phyloP scores from a whole-genome alignment of 305 asterid species.

The Fraxinus ornus region DNA sequence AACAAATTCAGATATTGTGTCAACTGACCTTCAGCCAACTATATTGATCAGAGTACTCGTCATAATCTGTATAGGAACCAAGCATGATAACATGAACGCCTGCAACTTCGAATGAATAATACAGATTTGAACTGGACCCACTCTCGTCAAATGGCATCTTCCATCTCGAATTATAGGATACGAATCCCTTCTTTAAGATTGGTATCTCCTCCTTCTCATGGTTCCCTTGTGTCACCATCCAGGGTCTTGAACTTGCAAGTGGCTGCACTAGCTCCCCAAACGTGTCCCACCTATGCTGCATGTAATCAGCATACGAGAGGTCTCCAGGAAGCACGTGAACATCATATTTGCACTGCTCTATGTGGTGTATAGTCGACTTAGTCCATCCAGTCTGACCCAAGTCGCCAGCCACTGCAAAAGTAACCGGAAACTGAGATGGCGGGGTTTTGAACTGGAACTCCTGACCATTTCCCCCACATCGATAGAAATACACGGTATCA shows the following conservation, averaged over 20 bases:
- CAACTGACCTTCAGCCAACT: slow-evolving; percentile 76
- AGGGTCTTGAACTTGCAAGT: slow-evolving; percentile 86
- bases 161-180: slow-evolving; percentile 86
- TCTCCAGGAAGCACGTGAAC: slow-evolving; percentile 88
- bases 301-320: slow-evolving; percentile 84
- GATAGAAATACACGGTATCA: slow-evolving; percentile 58
- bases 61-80: slow-evolving; percentile 70
- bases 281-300: slow-evolving; percentile 83
- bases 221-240: slow-evolving; percentile 99
- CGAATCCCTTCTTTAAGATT: slow-evolving; percentile 45
- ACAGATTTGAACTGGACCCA: slow-evolving; percentile 69
- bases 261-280: slow-evolving; percentile 92
- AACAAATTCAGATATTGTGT: not conserved
- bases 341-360: slow-evolving; percentile 73
- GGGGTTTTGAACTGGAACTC: slow-evolving; percentile 84
- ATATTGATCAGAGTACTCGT: slow-evolving; percentile 62
- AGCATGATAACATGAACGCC: slow-evolving; percentile 86
- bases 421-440: slow-evolving; percentile 75
- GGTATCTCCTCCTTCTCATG: slow-evolving; percentile 75
- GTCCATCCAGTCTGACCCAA: slow-evolving; percentile 97
- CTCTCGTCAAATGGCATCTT: slow-evolving; percentile 88
- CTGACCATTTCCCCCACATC: slow-evolving; percentile 72
- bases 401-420: slow-evolving; percentile 90
- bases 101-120: slow-evolving; percentile 84
- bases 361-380: slow-evolving; percentile 78